Conservation (phyloP, 768 basidiomycete genomes). For the Leccinum variicolor region DNA sequence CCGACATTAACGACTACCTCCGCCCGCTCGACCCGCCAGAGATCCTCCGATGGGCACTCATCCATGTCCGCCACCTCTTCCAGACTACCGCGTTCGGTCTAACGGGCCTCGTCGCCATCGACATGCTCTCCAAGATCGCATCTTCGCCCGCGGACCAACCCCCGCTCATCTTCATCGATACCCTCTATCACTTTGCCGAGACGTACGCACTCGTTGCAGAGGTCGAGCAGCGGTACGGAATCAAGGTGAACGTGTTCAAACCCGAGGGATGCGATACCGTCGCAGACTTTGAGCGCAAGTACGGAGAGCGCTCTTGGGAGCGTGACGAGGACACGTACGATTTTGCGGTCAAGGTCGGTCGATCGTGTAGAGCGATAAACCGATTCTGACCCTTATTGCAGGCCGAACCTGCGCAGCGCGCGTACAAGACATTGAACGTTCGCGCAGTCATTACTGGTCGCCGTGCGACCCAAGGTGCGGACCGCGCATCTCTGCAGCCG, state of each 20-base stretch:
- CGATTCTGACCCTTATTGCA: constrained; percentile 24
- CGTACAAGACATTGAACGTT: constrained; percentile 77
- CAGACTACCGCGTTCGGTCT: constrained; percentile 98
- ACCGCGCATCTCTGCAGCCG: constrained; percentile 76
- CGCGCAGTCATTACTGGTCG: constrained; percentile 94
- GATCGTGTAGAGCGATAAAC: background rate
- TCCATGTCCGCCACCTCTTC: constrained; percentile 72
- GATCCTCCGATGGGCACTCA: constrained; percentile 83
- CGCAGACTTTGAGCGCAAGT: constrained; percentile 72
- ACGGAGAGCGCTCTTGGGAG: constrained; percentile 86
- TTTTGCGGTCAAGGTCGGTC: constrained; percentile 80
- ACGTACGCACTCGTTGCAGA: constrained; percentile 86
- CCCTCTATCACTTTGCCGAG: constrained; percentile 92
- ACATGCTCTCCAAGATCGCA: constrained; percentile 89
- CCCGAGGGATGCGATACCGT: constrained; percentile 69
- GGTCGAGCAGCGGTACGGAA: constrained; percentile 71
- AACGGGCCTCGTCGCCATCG: constrained; percentile 89
- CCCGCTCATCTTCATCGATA: constrained; percentile 95
- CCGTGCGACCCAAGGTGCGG: constrained; percentile 88
- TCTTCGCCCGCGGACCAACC: constrained; percentile 45
- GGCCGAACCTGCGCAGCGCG: constrained; percentile 92
- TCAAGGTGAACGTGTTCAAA: constrained; percentile 71
- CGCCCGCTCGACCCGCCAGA: constrained; percentile 71
- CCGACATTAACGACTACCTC: constrained; percentile 72
- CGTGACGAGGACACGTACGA: constrained; percentile 86